Evolutionary conservation across 2,329 filamentous ascomycete genomes (phyloP).

Genomic region (Periconia macrospinosa): DNA sequence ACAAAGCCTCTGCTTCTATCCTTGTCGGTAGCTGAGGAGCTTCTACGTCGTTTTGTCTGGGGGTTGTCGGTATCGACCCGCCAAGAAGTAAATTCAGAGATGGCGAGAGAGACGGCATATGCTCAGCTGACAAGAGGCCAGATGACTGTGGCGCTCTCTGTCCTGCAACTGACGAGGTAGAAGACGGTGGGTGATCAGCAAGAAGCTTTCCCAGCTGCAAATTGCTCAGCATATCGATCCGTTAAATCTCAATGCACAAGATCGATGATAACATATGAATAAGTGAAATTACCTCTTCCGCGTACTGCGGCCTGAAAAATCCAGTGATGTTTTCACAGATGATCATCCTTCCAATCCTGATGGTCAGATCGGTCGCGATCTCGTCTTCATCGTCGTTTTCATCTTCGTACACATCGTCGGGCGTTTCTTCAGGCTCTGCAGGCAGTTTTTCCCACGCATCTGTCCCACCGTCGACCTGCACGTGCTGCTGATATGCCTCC

Average conservation of each 20-base stretch:
- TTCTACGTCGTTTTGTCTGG: conserved; percentile 29
- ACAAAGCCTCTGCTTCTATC: conserved; percentile 38
- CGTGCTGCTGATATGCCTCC: conserved; percentile 44
- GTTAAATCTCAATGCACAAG: background rate
- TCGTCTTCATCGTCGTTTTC: conserved; percentile 44
- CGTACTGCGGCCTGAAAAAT: conserved; percentile 43
- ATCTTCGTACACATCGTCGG: conserved; percentile 43
- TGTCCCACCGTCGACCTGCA: conserved; percentile 38
- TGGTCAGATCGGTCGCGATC: conserved; percentile 42
- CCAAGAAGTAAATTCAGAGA: conserved; percentile 39
- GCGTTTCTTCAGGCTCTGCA: conserved; percentile 39
- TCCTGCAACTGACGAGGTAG: conserved; percentile 35
- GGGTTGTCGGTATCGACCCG: conserved; percentile 30
- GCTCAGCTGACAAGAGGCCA: conserved; percentile 38
- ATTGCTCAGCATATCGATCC: conserved; percentile 7
- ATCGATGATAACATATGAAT: conserved; percentile 7
- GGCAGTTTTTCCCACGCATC: conserved; percentile 42
- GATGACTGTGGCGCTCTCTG: conserved; percentile 40
- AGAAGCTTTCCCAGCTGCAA: conserved; percentile 43
- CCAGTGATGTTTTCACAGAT: conserved; percentile 44
- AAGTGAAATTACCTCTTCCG: conserved; percentile 40
- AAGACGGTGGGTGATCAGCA: conserved; percentile 33
- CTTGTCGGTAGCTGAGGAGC: conserved; percentile 36
- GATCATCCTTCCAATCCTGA: conserved; percentile 43
- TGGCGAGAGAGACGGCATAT: conserved; percentile 41